These are phyloP conservation scores for Microdochium paspali DNA, from an alignment of 2,329 filamentous ascomycete species.

Conservation along the genomic window DNA sequence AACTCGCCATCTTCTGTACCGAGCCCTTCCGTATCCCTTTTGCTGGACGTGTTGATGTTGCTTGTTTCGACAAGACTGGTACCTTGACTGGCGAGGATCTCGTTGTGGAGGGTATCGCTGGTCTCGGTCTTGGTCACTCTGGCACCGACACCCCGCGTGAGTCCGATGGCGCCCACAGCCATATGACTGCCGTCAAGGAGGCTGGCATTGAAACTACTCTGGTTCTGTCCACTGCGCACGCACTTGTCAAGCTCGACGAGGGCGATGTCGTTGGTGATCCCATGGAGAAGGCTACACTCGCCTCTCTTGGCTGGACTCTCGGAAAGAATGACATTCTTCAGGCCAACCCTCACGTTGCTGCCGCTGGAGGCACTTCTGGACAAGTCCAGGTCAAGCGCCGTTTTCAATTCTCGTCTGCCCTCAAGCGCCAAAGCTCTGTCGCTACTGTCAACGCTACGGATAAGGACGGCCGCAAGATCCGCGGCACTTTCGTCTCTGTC, in stretches of 20 bases:
- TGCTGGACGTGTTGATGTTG: constrained; percentile 88
- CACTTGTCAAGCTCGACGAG: constrained; percentile 91
- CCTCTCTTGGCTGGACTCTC: constrained; percentile 85
- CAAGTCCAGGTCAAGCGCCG: constrained; percentile 90
- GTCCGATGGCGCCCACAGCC: constrained; percentile 72
- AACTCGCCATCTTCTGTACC: constrained; percentile 95
- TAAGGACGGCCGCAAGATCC: constrained; percentile 65
- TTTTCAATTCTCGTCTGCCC: constrained; percentile 94
- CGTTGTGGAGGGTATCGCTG: constrained; percentile 93
- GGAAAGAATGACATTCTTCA: constrained; percentile 79
- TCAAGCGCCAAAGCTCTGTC: constrained; percentile 93
- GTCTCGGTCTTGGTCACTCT: constrained; percentile 63
- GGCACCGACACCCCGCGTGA: constrained; percentile 58
- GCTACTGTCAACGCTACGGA: constrained; percentile 71
- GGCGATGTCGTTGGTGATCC: constrained; percentile 96
- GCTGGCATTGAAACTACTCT: constrained; percentile 77
- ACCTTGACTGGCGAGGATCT: constrained; percentile 94
- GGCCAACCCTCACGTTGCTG: constrained; percentile 46
- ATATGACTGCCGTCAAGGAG: constrained; percentile 61
- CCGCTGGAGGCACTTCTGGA: constrained; percentile 47
- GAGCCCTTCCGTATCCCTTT: constrained; percentile 98
- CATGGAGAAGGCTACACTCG: constrained; percentile 95
- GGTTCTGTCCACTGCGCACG: constrained; percentile 89
- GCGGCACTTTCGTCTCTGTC: constrained; percentile 85
- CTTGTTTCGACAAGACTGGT: constrained; percentile 98